A percentile compares a stretch with the other conserved stretches of the same genome.
These are phyloP conservation scores for Mesembryanthemum crystallinum DNA, from an alignment of 148 eudicot genomes.

Conservation along the genomic window DNA sequence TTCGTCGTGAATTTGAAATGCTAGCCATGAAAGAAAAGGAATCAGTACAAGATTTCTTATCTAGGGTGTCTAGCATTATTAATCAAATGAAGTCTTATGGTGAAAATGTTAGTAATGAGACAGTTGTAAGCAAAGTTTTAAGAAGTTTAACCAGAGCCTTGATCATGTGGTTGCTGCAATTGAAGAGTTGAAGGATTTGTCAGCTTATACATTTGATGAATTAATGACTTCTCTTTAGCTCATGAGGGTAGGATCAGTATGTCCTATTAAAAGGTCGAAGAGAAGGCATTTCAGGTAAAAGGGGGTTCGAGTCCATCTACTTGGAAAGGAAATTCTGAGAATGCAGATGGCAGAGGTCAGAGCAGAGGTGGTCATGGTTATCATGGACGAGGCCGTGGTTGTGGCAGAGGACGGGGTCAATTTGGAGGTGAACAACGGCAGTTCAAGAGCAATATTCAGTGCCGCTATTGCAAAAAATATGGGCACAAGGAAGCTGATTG, in stretches of 20 bases:
- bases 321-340: no score
- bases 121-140: background rate
- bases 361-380: no score
- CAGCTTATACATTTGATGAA: background rate
- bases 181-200: background rate
- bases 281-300: no score
- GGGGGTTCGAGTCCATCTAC: no score
- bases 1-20: conserved; percentile 2
- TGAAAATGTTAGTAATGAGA: background rate
- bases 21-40: conserved; percentile 1
- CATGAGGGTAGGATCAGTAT: no score
- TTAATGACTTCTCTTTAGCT: background rate
- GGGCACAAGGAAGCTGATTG: background rate
- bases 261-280: no score
- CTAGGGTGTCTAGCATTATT: background rate
- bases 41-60: background rate
- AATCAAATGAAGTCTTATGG: background rate
- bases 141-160: background rate
- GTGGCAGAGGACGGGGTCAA: no score
- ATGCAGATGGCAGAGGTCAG: no score
- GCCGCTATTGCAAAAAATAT: background rate
- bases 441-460: background rate
- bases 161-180: background rate
- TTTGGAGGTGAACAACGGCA: background rate
- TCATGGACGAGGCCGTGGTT: no score